A percentile compares a stretch with the other conserved stretches of the same genome.
Conservation (phyloP, 2,329 filamentous ascomycete genomes). For the Verticillium nonalfalfae region DNA sequence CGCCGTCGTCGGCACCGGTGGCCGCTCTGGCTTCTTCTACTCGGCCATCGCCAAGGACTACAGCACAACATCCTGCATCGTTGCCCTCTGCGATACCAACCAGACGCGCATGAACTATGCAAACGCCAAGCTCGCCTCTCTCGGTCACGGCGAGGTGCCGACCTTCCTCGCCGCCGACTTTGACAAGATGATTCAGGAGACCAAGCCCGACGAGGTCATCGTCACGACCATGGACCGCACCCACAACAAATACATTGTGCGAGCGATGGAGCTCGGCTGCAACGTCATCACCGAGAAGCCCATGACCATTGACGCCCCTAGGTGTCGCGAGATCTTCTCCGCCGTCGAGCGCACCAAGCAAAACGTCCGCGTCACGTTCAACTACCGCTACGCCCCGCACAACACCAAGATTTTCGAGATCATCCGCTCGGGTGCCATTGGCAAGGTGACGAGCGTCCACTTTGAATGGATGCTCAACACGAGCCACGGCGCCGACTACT, state of each 20-base stretch:
- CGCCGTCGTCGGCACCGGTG: conserved; percentile 52
- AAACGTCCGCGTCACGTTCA: conserved; percentile 40
- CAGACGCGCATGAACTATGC: conserved; percentile 53
- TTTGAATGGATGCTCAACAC: conserved; percentile 45
- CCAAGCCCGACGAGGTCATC: conserved; percentile 54
- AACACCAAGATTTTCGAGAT: conserved; percentile 42
- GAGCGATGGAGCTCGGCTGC: conserved; percentile 44
- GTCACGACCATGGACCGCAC: conserved; percentile 58
- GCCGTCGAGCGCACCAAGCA: conserved; percentile 40
- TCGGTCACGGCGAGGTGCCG: conserved; percentile 42
- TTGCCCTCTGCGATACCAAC: conserved; percentile 55
- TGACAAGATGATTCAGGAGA: conserved; percentile 50
- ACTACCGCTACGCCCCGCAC: conserved; percentile 45
- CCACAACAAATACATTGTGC: conserved; percentile 53
- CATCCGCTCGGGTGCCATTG: conserved; percentile 35
- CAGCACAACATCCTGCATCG: conserved; percentile 40
- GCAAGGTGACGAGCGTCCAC: conserved; percentile 36
- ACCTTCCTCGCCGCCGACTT: conserved; percentile 49
- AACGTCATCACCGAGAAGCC: conserved; percentile 45
- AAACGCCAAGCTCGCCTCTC: conserved; percentile 36
- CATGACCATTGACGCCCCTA: conserved; percentile 44
- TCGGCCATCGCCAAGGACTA: conserved; percentile 49
- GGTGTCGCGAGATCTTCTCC: conserved; percentile 47
- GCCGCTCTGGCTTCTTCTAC: conserved; percentile 56
- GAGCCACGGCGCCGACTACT: conserved; percentile 41